Evolutionary conservation across 2,329 filamentous ascomycete species (phyloP).

Genomic region (Colletotrichum sp.): DNA sequence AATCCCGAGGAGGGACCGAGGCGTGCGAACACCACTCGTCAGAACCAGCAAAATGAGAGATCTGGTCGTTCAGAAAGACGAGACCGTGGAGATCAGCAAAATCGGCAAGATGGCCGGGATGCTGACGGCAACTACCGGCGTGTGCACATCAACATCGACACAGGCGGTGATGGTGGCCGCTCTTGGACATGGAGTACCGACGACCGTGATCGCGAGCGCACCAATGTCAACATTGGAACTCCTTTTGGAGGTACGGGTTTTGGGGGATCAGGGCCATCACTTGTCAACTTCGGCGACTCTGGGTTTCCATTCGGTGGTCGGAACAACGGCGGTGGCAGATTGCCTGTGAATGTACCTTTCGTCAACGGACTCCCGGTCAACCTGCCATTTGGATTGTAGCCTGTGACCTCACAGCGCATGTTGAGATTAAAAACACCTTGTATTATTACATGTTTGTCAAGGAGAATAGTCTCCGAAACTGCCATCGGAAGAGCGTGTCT

Average conservation of each 20-base stretch:
- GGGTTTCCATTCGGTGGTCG: neutral
- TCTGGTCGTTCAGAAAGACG: neutral
- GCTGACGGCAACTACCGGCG: neutral
- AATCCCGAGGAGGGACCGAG: neutral
- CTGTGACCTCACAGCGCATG: neutral
- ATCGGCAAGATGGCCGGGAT: neutral
- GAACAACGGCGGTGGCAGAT: neutral
- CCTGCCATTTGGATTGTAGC: constrained; percentile 8
- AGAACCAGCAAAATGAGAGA: neutral
- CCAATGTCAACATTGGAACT: neutral
- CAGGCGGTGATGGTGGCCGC: neutral
- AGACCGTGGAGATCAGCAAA: neutral
- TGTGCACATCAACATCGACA: constrained; percentile 10
- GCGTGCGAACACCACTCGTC: neutral
- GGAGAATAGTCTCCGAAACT: neutral
- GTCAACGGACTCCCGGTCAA: neutral
- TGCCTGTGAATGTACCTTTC: constrained; percentile 7
- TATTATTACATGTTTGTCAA: neutral
- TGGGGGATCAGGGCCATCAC: neutral
- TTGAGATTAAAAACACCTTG: neutral
- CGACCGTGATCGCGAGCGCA: neutral
- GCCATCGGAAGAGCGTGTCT: neutral
- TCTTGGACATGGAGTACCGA: constrained; percentile 4
- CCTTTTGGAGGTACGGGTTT: constrained; percentile 5
- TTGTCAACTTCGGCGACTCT: neutral